These are phyloP conservation scores for Penicillium carneum DNA, from an alignment of 2,329 filamentous ascomycete species.

Conservation along the genomic window DNA sequence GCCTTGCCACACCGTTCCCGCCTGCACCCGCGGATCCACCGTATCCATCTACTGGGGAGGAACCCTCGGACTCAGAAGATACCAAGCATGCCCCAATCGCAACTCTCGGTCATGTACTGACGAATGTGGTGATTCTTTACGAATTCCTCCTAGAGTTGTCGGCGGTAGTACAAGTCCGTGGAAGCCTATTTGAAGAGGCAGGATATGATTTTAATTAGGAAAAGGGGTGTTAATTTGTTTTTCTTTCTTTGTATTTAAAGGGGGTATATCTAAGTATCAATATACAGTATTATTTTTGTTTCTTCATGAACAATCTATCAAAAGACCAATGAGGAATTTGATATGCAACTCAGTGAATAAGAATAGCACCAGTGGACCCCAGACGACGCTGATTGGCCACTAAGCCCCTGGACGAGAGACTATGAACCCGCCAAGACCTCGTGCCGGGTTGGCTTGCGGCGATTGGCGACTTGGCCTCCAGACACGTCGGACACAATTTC, in stretches of 20 bases:
- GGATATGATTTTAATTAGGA: slow-evolving; percentile 56
- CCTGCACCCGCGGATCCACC: slow-evolving; percentile 9
- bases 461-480: slow-evolving; percentile 28
- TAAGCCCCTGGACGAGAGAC: slow-evolving; percentile 8
- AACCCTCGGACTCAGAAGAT: slow-evolving; percentile 21
- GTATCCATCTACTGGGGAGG: slow-evolving; percentile 17
- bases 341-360: slow-evolving; percentile 4
- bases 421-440: slow-evolving; percentile 21
- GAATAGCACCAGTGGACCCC: neutral
- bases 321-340: neutral
- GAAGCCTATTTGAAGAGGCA: slow-evolving; percentile 78
- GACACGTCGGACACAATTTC: slow-evolving; percentile 4
- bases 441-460: slow-evolving; percentile 30
- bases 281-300: neutral
- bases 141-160: slow-evolving; percentile 80
- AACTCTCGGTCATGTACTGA: slow-evolving; percentile 78
- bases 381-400: slow-evolving; percentile 3
- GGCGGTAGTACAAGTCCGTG: slow-evolving; percentile 75
- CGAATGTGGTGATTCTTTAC: slow-evolving; percentile 79
- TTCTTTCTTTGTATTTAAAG: neutral
- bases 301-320: slow-evolving; percentile 1
- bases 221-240: neutral
- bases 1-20: slow-evolving; percentile 46
- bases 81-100: slow-evolving; percentile 57
- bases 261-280: neutral